Evolutionary conservation across 169 alveolate species (phyloP).

Genomic region (Babesia sp.): DNA sequence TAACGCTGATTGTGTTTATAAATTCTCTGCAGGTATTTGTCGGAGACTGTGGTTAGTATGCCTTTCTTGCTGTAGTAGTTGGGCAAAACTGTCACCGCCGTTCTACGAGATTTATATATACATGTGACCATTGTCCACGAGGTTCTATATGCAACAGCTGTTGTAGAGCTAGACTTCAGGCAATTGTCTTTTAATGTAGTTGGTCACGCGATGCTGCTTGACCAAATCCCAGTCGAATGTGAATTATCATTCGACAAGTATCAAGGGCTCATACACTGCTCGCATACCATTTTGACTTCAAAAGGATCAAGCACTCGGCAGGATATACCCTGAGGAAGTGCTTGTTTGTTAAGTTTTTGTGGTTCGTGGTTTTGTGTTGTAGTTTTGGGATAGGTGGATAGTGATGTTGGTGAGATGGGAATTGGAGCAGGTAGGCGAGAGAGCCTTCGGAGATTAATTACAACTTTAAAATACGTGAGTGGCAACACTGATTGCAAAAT

Average conservation of each 20-base stretch:
- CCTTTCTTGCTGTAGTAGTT: too few species aligned
- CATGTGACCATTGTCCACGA: too few species aligned
- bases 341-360: neutral
- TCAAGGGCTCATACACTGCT: too few species aligned
- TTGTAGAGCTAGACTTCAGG: too few species aligned
- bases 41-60: too few species aligned
- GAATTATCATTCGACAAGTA: neutral
- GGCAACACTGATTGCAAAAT: neutral
- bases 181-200: neutral
- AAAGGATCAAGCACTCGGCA: neutral
- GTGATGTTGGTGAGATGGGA: neutral
- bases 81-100: too few species aligned
- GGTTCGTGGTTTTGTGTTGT: neutral
- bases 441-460: slow-evolving; percentile 1
- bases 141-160: too few species aligned
- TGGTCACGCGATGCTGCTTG: neutral
- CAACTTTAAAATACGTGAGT: neutral
- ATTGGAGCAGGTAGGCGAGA: neutral
- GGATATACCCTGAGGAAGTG: neutral
- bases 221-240: neutral
- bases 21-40: too few species aligned
- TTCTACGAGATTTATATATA: too few species aligned
- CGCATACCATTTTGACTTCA: too few species aligned
- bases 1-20: too few species aligned
- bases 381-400: neutral